These are phyloP conservation scores for Saturnispora mendoncae DNA, from an alignment of 805 yeast genomes.

Conservation along the genomic window DNA sequence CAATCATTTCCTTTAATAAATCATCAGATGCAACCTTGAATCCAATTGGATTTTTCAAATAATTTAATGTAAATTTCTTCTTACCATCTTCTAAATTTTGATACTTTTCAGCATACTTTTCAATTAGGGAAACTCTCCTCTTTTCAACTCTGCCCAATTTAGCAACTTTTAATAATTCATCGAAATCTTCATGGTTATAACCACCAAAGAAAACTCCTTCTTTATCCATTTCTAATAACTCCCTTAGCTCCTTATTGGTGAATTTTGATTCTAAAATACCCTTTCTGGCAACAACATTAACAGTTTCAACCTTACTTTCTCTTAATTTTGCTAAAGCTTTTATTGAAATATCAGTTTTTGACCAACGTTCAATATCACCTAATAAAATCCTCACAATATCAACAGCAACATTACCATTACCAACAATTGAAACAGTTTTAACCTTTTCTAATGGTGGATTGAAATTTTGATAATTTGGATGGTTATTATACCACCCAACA, in stretches of 20 bases:
- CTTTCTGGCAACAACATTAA: constrained; percentile 75
- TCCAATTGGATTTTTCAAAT: constrained; percentile 55
- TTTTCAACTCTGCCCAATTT: constrained; percentile 47
- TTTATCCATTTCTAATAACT: constrained; percentile 52
- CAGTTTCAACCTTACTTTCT: constrained; percentile 47
- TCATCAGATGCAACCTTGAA: constrained; percentile 32
- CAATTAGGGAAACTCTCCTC: constrained; percentile 55
- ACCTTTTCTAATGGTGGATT: constrained; percentile 55
- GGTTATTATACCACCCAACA: constrained; percentile 96
- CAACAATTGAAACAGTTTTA: constrained; percentile 69
- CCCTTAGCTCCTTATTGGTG: constrained; percentile 87
- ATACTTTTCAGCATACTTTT: constrained; percentile 34
- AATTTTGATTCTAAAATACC: constrained; percentile 82
- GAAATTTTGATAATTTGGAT: constrained; percentile 47
- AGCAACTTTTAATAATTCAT: constrained; percentile 22
- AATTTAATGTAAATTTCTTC: constrained; percentile 60
- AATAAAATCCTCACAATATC: constrained; percentile 79
- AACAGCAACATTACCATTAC: constrained; percentile 94
- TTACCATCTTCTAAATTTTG: constrained; percentile 4
- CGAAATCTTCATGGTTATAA: constrained; percentile 32
- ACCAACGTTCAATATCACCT: constrained; percentile 45
- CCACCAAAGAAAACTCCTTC: constrained; percentile 42
- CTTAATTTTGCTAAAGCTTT: constrained; percentile 49
- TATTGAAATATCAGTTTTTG: constrained; percentile 61
- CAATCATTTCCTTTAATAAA: constrained; percentile 38